Base-by-base conservation (phyloP, 495 filamentous ascomycete species). In the Penicillium paradoxum region DNA sequence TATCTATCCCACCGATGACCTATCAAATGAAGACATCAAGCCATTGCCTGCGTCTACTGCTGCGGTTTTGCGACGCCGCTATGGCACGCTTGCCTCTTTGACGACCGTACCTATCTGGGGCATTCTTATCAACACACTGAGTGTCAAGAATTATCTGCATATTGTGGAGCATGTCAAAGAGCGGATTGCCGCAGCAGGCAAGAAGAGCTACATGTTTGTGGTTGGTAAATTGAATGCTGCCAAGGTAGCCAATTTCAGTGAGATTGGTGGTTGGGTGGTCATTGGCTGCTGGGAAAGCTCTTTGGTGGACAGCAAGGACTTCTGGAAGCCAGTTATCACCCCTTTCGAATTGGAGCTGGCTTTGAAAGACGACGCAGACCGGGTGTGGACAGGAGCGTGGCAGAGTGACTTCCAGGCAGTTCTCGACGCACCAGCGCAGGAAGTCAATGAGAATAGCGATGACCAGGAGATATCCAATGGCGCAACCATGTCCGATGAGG, bases 231-330 rank as follows among this genome's bases (percentile, higher is more conserved):
- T 97, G 2, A 97, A 97, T 62, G 87, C 91, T 1, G 91, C 91
- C 50, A 98, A 98, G 68, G 75, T 98, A 5, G 95, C 93, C 19
- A 98, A 98, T 69, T 98, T 98, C 68, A 81, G 84, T 47, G 93
- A 98, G 69, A 80, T 98, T 10, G 91, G 88, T 17, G 95, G 88
- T 13, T 98, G 93, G 93, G 91, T 97, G 0, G 91, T 97, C 1
- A 87, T 98, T 37, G 95, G 95, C 9, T 98, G 93, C 71, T 97
- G 95, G 93, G 93, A 98, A 69, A 95, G 92, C 63, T 86, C 86
- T 51, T 73, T 97, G 40, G 81, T 97, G 11, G 89, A 88, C 57
- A 87, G 87, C 54, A 85, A 86, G 56, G 90, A 89, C 10, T 91
- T 93, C 59, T 97, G 81, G 73, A 84, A 80, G 63, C 89, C 90